A percentile compares a stretch with the other conserved stretches of the same genome.
Evolutionary conservation across 2,329 filamentous ascomycete genomes (phyloP).

Genomic region (Tolypocladium ophioglossoides): DNA sequence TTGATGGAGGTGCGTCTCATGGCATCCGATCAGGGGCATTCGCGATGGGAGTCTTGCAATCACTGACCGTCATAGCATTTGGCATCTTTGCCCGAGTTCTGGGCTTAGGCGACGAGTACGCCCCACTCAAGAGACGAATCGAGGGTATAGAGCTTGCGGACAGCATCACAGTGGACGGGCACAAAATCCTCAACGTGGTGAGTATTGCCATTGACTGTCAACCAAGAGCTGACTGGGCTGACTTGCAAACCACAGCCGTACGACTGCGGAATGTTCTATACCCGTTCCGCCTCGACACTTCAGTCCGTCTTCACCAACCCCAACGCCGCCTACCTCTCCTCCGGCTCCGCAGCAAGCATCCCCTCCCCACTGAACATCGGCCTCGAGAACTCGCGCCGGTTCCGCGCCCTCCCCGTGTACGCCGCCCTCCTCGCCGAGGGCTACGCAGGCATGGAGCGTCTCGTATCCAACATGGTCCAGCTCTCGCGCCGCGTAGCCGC

Average conservation of each 20-base stretch:
- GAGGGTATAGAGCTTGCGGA: conserved; percentile 72
- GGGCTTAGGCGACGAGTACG: conserved; percentile 44
- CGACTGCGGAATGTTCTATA: conserved; percentile 85
- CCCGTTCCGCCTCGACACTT: conserved; percentile 48
- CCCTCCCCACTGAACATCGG: conserved; percentile 80
- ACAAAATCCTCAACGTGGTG: conserved; percentile 87
- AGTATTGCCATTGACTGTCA: conserved; percentile 16
- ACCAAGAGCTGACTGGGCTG: background rate
- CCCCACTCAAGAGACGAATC: conserved; percentile 34
- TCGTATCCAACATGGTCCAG: conserved; percentile 62
- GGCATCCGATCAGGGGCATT: too few relatives aligned
- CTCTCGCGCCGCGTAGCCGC: conserved; percentile 58
- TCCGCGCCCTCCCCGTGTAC: conserved; percentile 85
- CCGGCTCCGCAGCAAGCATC: conserved; percentile 34
- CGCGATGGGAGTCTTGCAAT: background rate
- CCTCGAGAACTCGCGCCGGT: conserved; percentile 83
- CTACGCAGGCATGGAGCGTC: conserved; percentile 51
- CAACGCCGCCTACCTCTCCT: conserved; percentile 69
- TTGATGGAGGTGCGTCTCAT: conserved; percentile 55
- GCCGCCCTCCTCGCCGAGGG: conserved; percentile 70
- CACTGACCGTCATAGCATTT: conserved; percentile 46
- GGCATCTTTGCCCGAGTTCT: conserved; percentile 70
- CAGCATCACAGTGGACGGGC: conserved; percentile 76
- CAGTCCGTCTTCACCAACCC: conserved; percentile 66
- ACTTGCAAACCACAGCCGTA: conserved; percentile 49